These are phyloP conservation scores for Cladosporium sp. DNA, from an alignment of 2,329 filamentous ascomycete genomes.

Conservation along the genomic window DNA sequence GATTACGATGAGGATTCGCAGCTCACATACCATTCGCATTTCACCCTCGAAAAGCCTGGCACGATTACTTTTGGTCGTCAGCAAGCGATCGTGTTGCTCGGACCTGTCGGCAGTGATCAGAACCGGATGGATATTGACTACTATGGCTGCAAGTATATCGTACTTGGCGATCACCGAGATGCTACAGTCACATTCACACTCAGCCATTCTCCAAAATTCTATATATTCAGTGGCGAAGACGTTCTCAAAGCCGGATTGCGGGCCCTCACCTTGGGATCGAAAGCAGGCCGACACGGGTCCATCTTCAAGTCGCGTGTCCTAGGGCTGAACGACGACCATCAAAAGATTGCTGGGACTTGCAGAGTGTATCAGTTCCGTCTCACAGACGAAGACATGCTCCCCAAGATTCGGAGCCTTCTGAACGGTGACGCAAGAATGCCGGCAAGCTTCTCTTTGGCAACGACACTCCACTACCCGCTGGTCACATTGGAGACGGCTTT, in stretches of 20 bases:
- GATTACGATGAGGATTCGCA: constrained; percentile 27
- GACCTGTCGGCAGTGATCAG: constrained; percentile 16
- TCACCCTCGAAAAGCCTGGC: constrained; percentile 36
- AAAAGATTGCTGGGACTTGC: constrained; percentile 39
- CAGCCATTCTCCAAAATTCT: constrained; percentile 35
- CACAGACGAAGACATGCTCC: constrained; percentile 21
- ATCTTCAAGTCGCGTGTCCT: neutral
- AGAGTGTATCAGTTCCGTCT: constrained; percentile 44
- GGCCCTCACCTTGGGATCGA: neutral
- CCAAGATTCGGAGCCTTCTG: constrained; percentile 20
- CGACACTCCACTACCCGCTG: constrained; percentile 13
- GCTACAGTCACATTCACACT: constrained; percentile 36
- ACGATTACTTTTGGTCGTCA: constrained; percentile 29
- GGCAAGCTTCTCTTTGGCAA: constrained; percentile 22
- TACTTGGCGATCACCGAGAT: constrained; percentile 25
- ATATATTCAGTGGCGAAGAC: constrained; percentile 20
- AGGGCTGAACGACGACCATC: constrained; percentile 2
- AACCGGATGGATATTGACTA: constrained; percentile 39
- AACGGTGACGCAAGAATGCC: constrained; percentile 27
- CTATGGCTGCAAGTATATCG: constrained; percentile 34
- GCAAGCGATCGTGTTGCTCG: constrained; percentile 23
- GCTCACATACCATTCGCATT: constrained; percentile 38
- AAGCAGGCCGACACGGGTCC: neutral
- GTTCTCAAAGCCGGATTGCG: constrained; percentile 10
- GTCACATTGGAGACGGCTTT: constrained; percentile 14